Percentiles rank a stretch among this genome's conserved stretches.
phyloP scores from a whole-genome alignment of 106 monocot genomes.

The Dendrobium officinale region DNA sequence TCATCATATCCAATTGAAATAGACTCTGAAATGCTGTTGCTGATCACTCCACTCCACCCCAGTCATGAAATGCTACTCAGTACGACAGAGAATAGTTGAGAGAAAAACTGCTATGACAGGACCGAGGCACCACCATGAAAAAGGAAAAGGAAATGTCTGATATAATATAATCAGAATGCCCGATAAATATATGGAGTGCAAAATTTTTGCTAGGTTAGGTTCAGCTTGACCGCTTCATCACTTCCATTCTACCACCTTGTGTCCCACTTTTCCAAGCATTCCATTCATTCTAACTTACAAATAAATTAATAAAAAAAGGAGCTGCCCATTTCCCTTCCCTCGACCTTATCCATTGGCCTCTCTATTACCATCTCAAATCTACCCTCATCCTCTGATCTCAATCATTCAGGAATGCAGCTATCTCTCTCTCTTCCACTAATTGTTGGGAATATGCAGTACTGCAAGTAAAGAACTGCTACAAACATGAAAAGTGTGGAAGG shows the following conservation, averaged over 20 bases:
- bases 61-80: constrained; percentile 1
- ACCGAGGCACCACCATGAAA: background rate
- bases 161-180: background rate
- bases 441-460: background rate
- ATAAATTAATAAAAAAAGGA: background rate
- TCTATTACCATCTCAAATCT: background rate
- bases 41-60: background rate
- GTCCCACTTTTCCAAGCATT: background rate
- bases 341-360: background rate
- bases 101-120: background rate
- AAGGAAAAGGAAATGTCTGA: background rate
- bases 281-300: background rate
- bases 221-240: background rate
- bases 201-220: background rate
- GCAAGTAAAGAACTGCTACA: background rate
- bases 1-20: constrained; percentile 3
- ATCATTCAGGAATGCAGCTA: background rate
- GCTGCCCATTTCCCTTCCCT: background rate
- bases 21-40: background rate
- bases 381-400: background rate
- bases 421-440: background rate
- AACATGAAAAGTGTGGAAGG: background rate
- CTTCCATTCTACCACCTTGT: background rate
- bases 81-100: background rate
- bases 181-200: background rate